A percentile compares a stretch with the other conserved stretches of the same genome.
phyloP scores from a whole-genome alignment of 306 rosid species.

The Chamaecrista fasciculata region DNA sequence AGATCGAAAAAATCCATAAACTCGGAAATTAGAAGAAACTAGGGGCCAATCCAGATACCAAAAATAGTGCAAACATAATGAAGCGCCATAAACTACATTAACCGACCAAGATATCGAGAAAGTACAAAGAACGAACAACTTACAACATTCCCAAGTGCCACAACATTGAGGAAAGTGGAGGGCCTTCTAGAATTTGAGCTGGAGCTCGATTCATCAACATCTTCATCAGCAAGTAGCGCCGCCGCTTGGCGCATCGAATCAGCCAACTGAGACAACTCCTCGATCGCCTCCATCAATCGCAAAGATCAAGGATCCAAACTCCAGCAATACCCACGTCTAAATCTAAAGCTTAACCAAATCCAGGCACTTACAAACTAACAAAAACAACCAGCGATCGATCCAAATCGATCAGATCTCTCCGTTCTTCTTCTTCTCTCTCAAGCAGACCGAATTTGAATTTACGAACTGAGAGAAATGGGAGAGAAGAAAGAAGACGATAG shows the following conservation, averaged over 20 bases:
- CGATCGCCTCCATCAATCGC: constrained; percentile 85
- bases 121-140: constrained; percentile 29
- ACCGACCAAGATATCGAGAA: neutral
- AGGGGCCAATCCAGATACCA: neutral
- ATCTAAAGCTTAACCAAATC: neutral
- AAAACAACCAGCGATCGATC: constrained; percentile 34
- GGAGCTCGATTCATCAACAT: constrained; percentile 62
- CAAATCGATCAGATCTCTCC: constrained; percentile 40
- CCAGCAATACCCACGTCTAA: neutral
- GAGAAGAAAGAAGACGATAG: neutral
- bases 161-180: constrained; percentile 91
- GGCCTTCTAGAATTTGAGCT: constrained; percentile 55
- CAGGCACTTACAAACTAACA: neutral
- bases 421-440: constrained; percentile 29
- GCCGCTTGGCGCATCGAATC: constrained; percentile 91
- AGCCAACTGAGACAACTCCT: constrained; percentile 75
- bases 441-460: neutral
- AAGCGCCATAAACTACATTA: neutral
- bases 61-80: neutral
- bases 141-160: constrained; percentile 93
- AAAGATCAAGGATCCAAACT: constrained; percentile 44
- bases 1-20: neutral
- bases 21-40: neutral
- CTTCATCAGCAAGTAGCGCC: constrained; percentile 89
- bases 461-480: neutral